A percentile compares a stretch with the other conserved stretches of the same genome.
Evolutionary conservation across 371 early-diverging fungal species (phyloP).

Genomic region (Apophysomyces trapeziformis): DNA sequence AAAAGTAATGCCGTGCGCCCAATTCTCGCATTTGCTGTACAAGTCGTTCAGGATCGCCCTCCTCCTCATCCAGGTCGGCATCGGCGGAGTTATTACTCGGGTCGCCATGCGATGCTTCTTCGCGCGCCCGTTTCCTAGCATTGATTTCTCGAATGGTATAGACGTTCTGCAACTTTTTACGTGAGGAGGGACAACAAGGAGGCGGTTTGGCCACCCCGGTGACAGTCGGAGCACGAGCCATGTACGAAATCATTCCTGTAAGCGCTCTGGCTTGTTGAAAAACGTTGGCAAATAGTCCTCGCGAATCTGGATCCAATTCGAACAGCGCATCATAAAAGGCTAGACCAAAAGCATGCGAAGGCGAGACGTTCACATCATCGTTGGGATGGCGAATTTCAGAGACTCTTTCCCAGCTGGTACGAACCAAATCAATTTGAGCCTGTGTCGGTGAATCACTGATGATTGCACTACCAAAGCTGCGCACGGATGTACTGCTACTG

Average conservation of each 20-base stretch:
- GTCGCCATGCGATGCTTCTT: background rate
- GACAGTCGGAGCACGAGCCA: constrained; percentile 36
- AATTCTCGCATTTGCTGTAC: constrained; percentile 32
- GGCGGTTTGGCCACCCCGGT: constrained; percentile 13
- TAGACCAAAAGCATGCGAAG: constrained; percentile 50
- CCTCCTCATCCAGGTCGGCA: constrained; percentile 17
- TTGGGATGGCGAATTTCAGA: constrained; percentile 30
- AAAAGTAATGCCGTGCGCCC: constrained; percentile 48
- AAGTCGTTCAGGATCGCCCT: constrained; percentile 36
- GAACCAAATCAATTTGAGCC: constrained; percentile 38
- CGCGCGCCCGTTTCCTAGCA: constrained; percentile 19
- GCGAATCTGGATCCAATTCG: constrained; percentile 28
- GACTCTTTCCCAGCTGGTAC: constrained; percentile 45
- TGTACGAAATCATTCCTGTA: constrained; percentile 49
- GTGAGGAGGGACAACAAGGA: constrained; percentile 14
- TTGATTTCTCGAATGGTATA: constrained; percentile 35
- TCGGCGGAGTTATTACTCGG: constrained; percentile 7
- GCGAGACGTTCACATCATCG: constrained; percentile 39
- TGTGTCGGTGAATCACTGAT: constrained; percentile 29
- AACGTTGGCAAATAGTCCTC: constrained; percentile 35
- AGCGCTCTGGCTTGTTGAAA: constrained; percentile 51
- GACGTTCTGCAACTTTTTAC: constrained; percentile 14
- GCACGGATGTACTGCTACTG: background rate
- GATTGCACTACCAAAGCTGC: background rate
- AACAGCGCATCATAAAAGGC: constrained; percentile 49